Conservation (phyloP, 495 filamentous ascomycete genomes). For the Xylaria cubensis region DNA sequence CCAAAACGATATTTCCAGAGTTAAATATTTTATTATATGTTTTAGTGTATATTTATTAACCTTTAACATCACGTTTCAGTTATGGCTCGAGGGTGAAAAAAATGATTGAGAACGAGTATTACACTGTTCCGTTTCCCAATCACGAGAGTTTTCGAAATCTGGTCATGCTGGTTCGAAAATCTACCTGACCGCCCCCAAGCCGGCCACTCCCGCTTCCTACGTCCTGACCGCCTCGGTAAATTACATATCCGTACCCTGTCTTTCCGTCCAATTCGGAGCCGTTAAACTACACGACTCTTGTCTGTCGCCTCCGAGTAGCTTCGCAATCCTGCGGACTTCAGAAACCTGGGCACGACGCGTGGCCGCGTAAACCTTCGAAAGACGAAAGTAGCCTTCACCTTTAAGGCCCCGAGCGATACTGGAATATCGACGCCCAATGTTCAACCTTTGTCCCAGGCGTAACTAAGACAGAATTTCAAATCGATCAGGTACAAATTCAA, state of each 20-base stretch:
- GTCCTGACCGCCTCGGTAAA: constrained; percentile 14
- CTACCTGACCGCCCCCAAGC: constrained; percentile 22
- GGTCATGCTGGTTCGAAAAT: constrained; percentile 28
- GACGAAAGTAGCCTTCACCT: constrained; percentile 10
- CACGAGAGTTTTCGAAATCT: constrained; percentile 28
- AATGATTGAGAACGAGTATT: constrained; percentile 29
- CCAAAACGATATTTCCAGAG: constrained; percentile 5
- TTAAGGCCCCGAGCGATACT: constrained; percentile 10
- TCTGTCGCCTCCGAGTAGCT: constrained; percentile 12
- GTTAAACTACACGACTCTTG: constrained; percentile 15
- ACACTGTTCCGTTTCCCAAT: constrained; percentile 15
- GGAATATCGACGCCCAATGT: constrained; percentile 6
- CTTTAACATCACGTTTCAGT: constrained; percentile 15
- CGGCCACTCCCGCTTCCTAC: constrained; percentile 21
- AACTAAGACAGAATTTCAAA: background rate
- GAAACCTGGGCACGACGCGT: constrained; percentile 18
- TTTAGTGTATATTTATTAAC: background rate
- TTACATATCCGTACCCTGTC: constrained; percentile 20
- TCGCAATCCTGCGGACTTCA: constrained; percentile 17
- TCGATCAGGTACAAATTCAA: constrained; percentile 13
- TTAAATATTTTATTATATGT: constrained; percentile 6
- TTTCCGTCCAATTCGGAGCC: constrained; percentile 18
- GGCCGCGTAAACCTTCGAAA: constrained; percentile 12
- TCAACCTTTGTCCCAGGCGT: constrained; percentile 5
- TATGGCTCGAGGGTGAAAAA: constrained; percentile 20